Evolutionary conservation across 306 rosid genomes (phyloP), one percentile per base, ranked within the genome.

Genomic region (Ceratonia siliqua): DNA sequence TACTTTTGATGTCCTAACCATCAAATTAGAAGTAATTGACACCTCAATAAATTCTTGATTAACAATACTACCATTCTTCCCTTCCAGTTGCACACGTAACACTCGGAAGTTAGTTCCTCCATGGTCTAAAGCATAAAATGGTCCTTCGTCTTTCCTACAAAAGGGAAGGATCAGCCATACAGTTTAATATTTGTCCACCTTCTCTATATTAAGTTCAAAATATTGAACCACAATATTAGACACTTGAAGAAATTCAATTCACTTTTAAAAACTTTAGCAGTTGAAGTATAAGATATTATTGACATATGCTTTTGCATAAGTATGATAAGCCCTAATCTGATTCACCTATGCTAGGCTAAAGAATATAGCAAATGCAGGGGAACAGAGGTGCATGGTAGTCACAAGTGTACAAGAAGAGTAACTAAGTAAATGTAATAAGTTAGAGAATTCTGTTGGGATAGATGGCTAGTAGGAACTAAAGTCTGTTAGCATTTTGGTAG

Each of bases 41-140:
- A 86, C 97, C 83, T 93, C 98, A 1, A 63, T 78, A 65, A 80
- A 90, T 74, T 93, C 97, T 80, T 75, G 87, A 73, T 70, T 79
- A 49, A 79, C n/a, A 58, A 93, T 82, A 24, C 84, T 87, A 4
- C 73, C 75, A n/a, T 70, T 87, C 82, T 81, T 90, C 71, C 98
- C 97, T 59, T 90, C 97, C 38, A 93, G 81, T 73, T 86, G 95
- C 62, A 93, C 86, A n/a, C 98, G 97, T 63, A 93, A 27, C 73
- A 93, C 97, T 0, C 98, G 97, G 73, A 93, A 93, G 75, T 93
- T 93, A 56, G 98, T 93, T 49, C 98, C 98, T 28, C 98, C 98
- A 74, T 90, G 98, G 84, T 93, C 98, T 73, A 93, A 70, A 42
- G 98, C 95, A 85, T 93, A 93, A 78, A 78, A 93, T 22, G 90